A percentile compares a stretch with the other conserved stretches of the same genome.
Evolutionary conservation across 257 asterid genomes (phyloP).

Genomic region (Catharanthus roseus): DNA sequence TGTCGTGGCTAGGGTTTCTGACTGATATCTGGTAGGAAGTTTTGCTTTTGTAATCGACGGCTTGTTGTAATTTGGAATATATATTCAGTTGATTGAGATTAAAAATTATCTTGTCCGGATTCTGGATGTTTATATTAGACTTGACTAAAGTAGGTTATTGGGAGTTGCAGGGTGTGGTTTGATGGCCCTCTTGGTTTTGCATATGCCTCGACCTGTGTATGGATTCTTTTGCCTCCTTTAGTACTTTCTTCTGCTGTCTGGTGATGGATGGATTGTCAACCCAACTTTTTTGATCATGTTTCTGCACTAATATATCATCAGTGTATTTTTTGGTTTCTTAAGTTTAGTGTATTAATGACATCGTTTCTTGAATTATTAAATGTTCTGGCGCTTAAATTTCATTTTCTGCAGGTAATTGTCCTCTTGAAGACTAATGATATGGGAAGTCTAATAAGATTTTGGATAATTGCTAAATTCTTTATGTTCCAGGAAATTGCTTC

Average conservation of each 20-base stretch:
- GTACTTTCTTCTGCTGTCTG: background rate
- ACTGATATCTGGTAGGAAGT: background rate
- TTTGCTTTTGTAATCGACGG: background rate
- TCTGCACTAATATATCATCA: background rate
- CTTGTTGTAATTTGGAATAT: background rate
- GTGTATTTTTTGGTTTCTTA: background rate
- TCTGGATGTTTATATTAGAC: background rate
- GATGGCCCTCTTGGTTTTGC: background rate
- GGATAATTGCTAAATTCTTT: background rate
- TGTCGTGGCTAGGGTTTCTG: background rate
- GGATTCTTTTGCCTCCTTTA: background rate
- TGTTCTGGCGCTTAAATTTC: background rate
- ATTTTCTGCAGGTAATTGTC: background rate
- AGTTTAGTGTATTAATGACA: background rate
- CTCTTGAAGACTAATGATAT: background rate
- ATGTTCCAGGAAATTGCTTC: background rate
- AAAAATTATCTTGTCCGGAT: background rate
- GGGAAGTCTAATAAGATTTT: background rate
- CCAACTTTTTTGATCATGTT: background rate
- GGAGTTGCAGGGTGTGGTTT: background rate
- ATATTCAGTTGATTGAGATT: background rate
- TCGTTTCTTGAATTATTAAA: background rate
- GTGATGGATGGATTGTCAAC: background rate
- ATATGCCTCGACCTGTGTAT: background rate
- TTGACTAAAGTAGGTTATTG: background rate